Percentiles rank a stretch among this genome's conserved stretches.
Evolutionary conservation across 2,329 filamentous ascomycete genomes (phyloP).

Genomic region (Trichoderma guizhouense): DNA sequence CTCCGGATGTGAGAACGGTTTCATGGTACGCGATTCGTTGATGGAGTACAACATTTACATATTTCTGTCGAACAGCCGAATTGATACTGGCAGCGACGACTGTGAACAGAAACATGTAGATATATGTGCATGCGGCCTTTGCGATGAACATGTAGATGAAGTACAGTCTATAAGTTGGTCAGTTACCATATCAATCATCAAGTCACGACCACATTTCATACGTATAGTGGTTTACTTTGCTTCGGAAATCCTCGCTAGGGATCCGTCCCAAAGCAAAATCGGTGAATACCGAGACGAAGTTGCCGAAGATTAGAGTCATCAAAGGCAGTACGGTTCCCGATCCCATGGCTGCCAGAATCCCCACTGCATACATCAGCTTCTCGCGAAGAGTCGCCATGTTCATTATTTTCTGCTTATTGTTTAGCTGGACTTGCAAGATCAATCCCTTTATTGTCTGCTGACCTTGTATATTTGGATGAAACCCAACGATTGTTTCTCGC

Average conservation of each 20-base stretch:
- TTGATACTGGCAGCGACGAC: neutral
- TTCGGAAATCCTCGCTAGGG: neutral
- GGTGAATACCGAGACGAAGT: neutral
- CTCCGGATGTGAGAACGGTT: neutral
- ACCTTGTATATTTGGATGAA: neutral
- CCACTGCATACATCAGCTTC: neutral
- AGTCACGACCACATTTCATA: neutral
- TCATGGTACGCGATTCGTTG: neutral
- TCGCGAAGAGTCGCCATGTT: neutral
- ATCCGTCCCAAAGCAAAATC: neutral
- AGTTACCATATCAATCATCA: neutral
- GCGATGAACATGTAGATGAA: neutral
- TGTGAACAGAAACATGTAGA: neutral
- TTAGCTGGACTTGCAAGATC: neutral
- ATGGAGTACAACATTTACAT: neutral
- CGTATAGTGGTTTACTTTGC: neutral
- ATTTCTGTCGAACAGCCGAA: neutral
- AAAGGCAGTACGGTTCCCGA: neutral
- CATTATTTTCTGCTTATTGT: neutral
- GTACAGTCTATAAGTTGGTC: neutral
- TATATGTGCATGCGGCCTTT: neutral
- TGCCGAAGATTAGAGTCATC: neutral
- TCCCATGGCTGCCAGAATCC: neutral
- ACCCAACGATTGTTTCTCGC: neutral
- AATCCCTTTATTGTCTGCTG: neutral